Evolutionary conservation across 805 yeast species (phyloP), one percentile per base, ranked within the genome.

Genomic region (Wickerhamiella sergipiensis): DNA sequence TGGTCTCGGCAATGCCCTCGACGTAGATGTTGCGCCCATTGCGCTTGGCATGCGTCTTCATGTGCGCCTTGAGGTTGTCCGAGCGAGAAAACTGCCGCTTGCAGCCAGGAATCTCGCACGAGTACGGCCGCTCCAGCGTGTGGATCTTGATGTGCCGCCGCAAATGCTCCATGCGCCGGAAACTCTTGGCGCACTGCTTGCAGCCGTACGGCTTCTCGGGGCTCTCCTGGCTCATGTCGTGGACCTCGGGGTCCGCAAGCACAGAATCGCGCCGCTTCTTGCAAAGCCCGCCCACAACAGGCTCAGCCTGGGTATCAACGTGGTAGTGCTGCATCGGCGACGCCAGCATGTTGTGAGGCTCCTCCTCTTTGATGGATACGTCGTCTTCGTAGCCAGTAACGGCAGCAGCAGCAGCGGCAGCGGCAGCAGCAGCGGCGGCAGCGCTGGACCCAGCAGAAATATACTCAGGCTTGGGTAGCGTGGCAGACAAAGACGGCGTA

Each of bases 31-130:
- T 70, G 42, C 74, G 64, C 24, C 74, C 73, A n/a, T 67, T 66
- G 24, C 60, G 63, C 60, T 65, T 68, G 55, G 66, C 63, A 56
- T 86, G 95, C 18, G 89, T 83, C 59, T 85, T 70, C 52, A 72
- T 61, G 63, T 88, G 97, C 15, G 92, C 86, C 49, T 80, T 74
- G 49, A 88, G 71, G 67, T 88, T 94, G 56, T 88, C 89, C 52
- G 81, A 81, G 56, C 95, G 72, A 38, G 80, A 74, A 62, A 86
- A 86, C 36, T 78, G 64, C 54, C 81, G 80, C 1, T 70, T 73
- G 67, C 95, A 86, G 15, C 67, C 73, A 6, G 67, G 63, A 15
- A 69, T 70, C 6, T 70, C 67, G 64, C 96, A 85, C 38, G 64
- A 65, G 61, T 76, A 88, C 0, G 95, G 95, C 53, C 94, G 74